Base-by-base conservation (phyloP, 2,329 filamentous ascomycete species). In the Pseudocercospora eumusae region DNA sequence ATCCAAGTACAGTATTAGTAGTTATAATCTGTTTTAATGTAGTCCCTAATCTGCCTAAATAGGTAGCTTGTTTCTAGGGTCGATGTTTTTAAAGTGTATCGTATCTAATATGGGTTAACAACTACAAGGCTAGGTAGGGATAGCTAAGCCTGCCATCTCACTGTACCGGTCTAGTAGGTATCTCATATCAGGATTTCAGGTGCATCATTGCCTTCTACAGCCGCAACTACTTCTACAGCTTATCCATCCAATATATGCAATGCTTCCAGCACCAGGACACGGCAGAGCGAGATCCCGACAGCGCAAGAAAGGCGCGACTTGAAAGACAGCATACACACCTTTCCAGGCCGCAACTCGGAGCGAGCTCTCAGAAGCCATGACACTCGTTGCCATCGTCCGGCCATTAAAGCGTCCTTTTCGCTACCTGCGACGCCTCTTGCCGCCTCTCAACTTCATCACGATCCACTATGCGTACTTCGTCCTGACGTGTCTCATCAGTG, bases 401-500 rank as follows among this genome's bases (percentile, higher is more conserved):
- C 52, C 52, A 36, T 65, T 70, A 18, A 61, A 56, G 25, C 60
- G 55, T 27, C 66, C 67, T 11, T 28, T 64, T 5, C 68, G 67
- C 40, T 52, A 62, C 15, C 4, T 69, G 11, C 57, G 63, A 11
- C 59, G 64, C 31, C 64, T 67, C 33, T 64, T 71, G 11, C 73
- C 71, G 21, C 70, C 69, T 0, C 54, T 69, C 45, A 75, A 75
- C 60, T 75, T 75, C 66, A 73, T 75, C 44, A 73, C 72, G 9
- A 65, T 90, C 5, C 88, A 90, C 71, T 89, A 89, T 75, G 72
- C 80, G 56, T 90, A 90, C 75, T 90, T 90, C 72, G 79, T 88
- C 63, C 62, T 76, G 10, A 82, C 82, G 6, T 81, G 79, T 56
- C 71, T 89, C 5, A 28, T 88, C 20, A 80, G 79, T 56, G 86